phyloP scores from a whole-genome alignment of 257 asterid species.

The Nicotiana otophora region DNA sequence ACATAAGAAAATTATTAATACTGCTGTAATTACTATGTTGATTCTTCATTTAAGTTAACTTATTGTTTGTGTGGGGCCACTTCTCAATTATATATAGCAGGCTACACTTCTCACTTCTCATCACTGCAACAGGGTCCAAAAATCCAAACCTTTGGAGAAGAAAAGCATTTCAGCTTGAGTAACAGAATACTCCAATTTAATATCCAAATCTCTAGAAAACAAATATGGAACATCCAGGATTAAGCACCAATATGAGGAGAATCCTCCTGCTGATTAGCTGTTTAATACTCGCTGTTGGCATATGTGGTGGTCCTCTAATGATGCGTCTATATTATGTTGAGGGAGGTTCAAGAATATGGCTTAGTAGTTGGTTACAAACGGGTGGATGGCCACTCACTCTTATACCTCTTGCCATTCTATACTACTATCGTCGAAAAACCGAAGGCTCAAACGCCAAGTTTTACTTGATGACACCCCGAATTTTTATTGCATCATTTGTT shows the following conservation, averaged over 20 bases:
- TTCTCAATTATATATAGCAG: not conserved
- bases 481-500: not conserved
- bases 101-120: not conserved
- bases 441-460: not conserved
- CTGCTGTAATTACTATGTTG: no score
- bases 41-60: no score
- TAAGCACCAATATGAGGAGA: not conserved
- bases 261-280: not conserved
- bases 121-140: not conserved
- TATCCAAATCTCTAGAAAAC: not conserved
- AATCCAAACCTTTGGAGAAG: not conserved
- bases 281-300: not conserved
- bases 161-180: not conserved
- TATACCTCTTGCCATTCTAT: not conserved
- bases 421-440: not conserved
- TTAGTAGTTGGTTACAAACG: not conserved
- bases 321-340: not conserved
- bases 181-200: not conserved
- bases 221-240: not conserved
- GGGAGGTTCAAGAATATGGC: not conserved
- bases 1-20: no score
- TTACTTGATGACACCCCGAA: not conserved
- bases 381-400: not conserved
- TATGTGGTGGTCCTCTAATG: not conserved
- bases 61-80: no score